Base-by-base conservation (phyloP, 2,329 filamentous ascomycete genomes). In the Biscogniauxia mediterranea region DNA sequence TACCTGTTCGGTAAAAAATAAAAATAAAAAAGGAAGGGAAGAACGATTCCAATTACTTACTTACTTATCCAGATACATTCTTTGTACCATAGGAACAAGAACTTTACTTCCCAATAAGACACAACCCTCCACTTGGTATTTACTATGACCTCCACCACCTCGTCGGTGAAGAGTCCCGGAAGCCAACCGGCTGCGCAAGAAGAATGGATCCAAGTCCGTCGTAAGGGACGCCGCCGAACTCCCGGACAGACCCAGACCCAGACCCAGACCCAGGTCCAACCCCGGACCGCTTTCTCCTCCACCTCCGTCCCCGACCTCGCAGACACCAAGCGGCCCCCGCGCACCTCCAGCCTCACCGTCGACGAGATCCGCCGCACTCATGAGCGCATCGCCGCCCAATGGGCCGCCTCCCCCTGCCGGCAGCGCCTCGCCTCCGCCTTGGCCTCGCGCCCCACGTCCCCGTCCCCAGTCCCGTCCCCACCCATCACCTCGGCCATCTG, bases 401-500 rank as follows among this genome's bases (percentile, higher is more conserved):
- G 71, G 71, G 61, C 52, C 15, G 52, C 61, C 0, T 77, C 74
- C 2, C 38, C 68, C 1, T 72, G 72, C 21, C 76, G 73, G 64
- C 55, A 59, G 1, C 63, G 64, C 6, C 71, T 85, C 3, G 66
- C 70, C 5, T 65, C 28, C 28, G 28, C 28, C 28, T 6, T 32
- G 69, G 0, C 65, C 56, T 83, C 3, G 58, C 66, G 0, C 60
- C 63, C n/a, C n/a, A n/a, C n/a, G n/a, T n/a, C n/a, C n/a, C n/a
- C n/a, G n/a, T n/a, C n/a, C n/a, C n/a, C 0, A 70, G 73, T 6
- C 66, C 64, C 3, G 46, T 59, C 15, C 64, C 53, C 19, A n/a
- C 19, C 6, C 21, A 69, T 80, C 42, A 73, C 70, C 1, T 74
- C 71, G 17, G 85, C 83, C 1, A 67, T 87, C 5, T 86, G 84